Evolutionary conservation across 805 yeast genomes (phyloP).

Genomic region (Alloascoidea africana): DNA sequence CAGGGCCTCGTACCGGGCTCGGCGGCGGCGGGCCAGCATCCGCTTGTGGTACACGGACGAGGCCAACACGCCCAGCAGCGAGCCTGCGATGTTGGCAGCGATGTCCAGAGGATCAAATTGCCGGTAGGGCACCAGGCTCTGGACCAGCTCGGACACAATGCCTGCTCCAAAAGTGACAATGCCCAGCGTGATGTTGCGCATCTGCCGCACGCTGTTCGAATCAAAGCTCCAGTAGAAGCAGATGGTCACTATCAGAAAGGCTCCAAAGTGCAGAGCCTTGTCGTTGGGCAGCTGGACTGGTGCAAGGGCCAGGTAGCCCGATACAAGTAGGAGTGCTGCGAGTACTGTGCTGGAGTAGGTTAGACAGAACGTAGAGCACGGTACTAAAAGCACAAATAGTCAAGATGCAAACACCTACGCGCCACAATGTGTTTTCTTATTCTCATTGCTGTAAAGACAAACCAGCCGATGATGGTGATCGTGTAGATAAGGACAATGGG

Average conservation of each 20-base stretch:
- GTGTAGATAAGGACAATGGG: no score
- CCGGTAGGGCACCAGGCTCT: constrained; percentile 17
- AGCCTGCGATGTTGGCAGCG: constrained; percentile 19
- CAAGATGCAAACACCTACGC: no score
- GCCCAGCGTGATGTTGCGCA: constrained; percentile 16
- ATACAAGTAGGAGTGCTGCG: no score
- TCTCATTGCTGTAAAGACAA: no score
- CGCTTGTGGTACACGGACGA: constrained; percentile 21
- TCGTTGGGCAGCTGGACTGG: constrained; percentile 22
- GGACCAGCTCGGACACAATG: constrained; percentile 23
- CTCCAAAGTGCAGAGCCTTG: constrained; percentile 19
- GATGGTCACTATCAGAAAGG: constrained; percentile 20
- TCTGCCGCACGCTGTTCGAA: constrained; percentile 19
- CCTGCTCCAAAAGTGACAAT: constrained; percentile 21
- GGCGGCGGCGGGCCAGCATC: constrained; percentile 14
- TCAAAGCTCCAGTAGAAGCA: constrained; percentile 27
- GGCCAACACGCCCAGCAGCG: constrained; percentile 15
- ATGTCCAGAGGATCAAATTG: constrained; percentile 5
- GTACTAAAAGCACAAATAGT: no score
- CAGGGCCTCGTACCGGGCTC: constrained; percentile 15
- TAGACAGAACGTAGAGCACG: no score
- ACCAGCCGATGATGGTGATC: no score
- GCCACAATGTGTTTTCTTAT: no score
- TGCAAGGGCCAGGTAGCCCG: constrained; percentile 14
- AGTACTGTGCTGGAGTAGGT: no score